phyloP scores from a whole-genome alignment of 352 stramenopile genomes.

The Phytophthora agathidicida region DNA sequence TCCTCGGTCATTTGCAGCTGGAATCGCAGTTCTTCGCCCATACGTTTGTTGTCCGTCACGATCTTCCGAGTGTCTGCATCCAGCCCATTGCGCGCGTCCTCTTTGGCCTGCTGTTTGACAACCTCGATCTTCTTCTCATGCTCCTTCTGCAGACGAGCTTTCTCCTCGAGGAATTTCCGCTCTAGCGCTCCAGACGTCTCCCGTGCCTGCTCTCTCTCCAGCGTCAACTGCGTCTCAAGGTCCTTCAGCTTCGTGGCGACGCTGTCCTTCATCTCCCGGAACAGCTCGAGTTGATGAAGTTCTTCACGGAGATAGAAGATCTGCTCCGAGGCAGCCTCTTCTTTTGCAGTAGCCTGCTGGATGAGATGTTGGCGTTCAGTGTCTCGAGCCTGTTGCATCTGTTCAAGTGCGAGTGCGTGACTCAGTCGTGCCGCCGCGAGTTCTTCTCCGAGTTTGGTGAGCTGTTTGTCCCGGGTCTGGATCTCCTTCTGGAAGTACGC shows the following conservation, averaged over 20 bases:
- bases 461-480: slow-evolving; percentile 79
- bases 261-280: slow-evolving; percentile 72
- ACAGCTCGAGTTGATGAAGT: slow-evolving; percentile 69
- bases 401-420: slow-evolving; percentile 67
- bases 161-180: slow-evolving; percentile 90
- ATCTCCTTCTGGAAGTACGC: slow-evolving; percentile 95
- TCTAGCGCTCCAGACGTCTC: slow-evolving; percentile 75
- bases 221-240: slow-evolving; percentile 66
- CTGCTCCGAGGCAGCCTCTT: slow-evolving; percentile 63
- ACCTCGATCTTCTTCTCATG: slow-evolving; percentile 86
- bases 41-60: slow-evolving; percentile 91
- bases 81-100: slow-evolving; percentile 90
- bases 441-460: slow-evolving; percentile 86
- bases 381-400: slow-evolving; percentile 51
- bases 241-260: slow-evolving; percentile 62
- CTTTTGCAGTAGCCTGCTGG: slow-evolving; percentile 46
- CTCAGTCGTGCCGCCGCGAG: slow-evolving; percentile 64
- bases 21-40: slow-evolving; percentile 93
- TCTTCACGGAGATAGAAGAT: slow-evolving; percentile 70
- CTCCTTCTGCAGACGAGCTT: slow-evolving; percentile 82
- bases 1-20: slow-evolving; percentile 92
- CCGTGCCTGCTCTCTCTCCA: slow-evolving; percentile 54
- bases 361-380: slow-evolving; percentile 51
- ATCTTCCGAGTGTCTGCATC: slow-evolving; percentile 93
- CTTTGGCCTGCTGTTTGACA: slow-evolving; percentile 87